phyloP scores from a whole-genome alignment of 805 yeast species.

The Pichia cabralensis region DNA sequence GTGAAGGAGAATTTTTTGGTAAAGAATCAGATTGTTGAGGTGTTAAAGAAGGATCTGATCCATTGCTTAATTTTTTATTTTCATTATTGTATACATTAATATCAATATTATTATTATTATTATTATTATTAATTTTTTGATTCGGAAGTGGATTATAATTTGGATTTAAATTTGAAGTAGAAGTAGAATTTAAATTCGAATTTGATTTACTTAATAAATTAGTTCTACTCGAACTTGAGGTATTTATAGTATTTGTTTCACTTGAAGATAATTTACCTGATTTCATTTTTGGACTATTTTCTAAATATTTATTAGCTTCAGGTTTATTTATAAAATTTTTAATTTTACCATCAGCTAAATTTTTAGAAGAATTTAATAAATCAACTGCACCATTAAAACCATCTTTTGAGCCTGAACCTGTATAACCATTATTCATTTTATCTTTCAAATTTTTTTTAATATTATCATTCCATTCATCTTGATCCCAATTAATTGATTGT shows the following conservation, averaged over 20 bases:
- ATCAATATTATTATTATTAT: background rate
- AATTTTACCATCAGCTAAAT: conserved; percentile 17
- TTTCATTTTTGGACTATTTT: conserved; percentile 6
- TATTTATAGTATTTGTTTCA: background rate
- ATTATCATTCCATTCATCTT: conserved; percentile 47
- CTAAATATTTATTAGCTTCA: conserved; percentile 6
- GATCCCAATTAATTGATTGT: conserved; percentile 38
- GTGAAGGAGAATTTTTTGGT: conserved; percentile 13
- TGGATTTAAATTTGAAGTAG: no score
- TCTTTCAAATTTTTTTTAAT: conserved; percentile 46
- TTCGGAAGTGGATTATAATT: no score
- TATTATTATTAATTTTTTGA: conserved; percentile 3
- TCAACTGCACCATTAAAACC: conserved; percentile 50
- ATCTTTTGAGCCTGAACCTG: conserved; percentile 66
- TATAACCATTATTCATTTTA: conserved; percentile 51
- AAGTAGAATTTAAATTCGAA: background rate
- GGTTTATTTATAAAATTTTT: conserved; percentile 12
- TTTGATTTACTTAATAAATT: background rate
- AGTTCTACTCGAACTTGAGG: background rate
- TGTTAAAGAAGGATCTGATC: no score
- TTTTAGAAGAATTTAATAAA: conserved; percentile 16
- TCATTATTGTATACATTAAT: no score
- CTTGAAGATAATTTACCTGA: conserved; percentile 2
- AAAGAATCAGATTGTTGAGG: background rate
- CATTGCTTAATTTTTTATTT: no score